phyloP scores from a whole-genome alignment of 2,329 filamentous ascomycete genomes.

The Paracoccidioides lutzii region DNA sequence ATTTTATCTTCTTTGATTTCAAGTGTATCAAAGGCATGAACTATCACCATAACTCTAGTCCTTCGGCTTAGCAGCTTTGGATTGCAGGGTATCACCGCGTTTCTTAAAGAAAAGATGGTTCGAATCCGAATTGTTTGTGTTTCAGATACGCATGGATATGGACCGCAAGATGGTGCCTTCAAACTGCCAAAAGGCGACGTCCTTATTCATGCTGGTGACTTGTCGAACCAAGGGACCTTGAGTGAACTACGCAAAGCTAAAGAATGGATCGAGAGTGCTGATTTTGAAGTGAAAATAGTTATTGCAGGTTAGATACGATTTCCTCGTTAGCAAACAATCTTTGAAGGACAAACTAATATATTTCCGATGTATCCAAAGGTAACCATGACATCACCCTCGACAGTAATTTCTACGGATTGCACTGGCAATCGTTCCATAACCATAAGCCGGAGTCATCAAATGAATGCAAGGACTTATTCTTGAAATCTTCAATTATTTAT shows the following conservation, averaged over 20 bases:
- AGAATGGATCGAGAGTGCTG: slow-evolving; percentile 40
- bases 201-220: slow-evolving; percentile 46
- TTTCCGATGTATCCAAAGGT: slow-evolving; percentile 24
- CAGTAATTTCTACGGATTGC: slow-evolving; percentile 32
- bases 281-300: slow-evolving; percentile 44
- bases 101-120: slow-evolving; percentile 11
- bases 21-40: not conserved
- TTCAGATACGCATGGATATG: slow-evolving; percentile 46
- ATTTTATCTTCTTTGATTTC: no score
- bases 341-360: slow-evolving; percentile 1
- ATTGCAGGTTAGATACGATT: slow-evolving; percentile 34
- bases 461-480: slow-evolving; percentile 34
- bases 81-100: not conserved
- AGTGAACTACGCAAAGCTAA: slow-evolving; percentile 40
- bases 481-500: slow-evolving; percentile 34
- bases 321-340: not conserved
- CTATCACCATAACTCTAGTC: not conserved
- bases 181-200: slow-evolving; percentile 44
- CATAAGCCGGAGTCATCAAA: slow-evolving; percentile 32
- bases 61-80: no score
- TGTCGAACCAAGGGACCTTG: slow-evolving; percentile 44
- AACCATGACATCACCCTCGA: slow-evolving; percentile 48
- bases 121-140: slow-evolving; percentile 44
- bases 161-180: slow-evolving; percentile 35
- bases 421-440: slow-evolving; percentile 33